These are phyloP conservation scores for Sherardia arvensis DNA, from an alignment of 257 asterid genomes.

Conservation along the genomic window DNA sequence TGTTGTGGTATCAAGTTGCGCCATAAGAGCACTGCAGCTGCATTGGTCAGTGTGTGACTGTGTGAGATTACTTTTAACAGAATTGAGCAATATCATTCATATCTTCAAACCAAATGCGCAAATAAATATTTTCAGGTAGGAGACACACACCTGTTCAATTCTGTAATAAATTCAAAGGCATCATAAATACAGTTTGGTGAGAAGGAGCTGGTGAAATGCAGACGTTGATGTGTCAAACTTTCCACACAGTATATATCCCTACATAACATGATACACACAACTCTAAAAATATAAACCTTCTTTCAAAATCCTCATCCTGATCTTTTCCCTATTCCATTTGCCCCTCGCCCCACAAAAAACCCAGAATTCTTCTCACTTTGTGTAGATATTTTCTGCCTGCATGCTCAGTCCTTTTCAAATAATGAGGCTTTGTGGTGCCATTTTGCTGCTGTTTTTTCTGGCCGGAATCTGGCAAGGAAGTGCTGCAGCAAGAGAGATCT, in stretches of 20 bases:
- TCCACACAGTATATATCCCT: conserved; percentile 22
- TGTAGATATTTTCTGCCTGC: neutral
- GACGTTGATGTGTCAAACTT: conserved; percentile 48
- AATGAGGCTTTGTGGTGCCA: too few species aligned
- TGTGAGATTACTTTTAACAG: conserved; percentile 2
- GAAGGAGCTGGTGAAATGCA: conserved; percentile 17
- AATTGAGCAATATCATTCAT: neutral
- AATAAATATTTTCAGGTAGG: neutral
- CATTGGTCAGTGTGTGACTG: neutral
- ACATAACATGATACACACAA: neutral
- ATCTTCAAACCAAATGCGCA: neutral
- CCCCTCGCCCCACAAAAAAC: conserved; percentile 8
- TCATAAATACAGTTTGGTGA: conserved; percentile 53
- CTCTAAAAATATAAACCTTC: neutral
- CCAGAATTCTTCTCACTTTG: neutral
- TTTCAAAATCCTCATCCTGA: neutral
- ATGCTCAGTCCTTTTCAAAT: conserved; percentile 7
- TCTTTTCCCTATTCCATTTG: conserved; percentile 16
- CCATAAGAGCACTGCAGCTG: conserved; percentile 8
- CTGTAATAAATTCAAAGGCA: conserved; percentile 16
- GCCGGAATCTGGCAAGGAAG: conserved; percentile 4
- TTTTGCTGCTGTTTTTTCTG: conserved; percentile 32
- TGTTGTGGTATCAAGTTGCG: neutral
- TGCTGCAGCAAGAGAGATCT: conserved; percentile 4
- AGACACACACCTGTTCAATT: conserved; percentile 2